Evolutionary conservation across 2,329 filamentous ascomycete species (phyloP).

Genomic region (Hirsutella minnesotensis): DNA sequence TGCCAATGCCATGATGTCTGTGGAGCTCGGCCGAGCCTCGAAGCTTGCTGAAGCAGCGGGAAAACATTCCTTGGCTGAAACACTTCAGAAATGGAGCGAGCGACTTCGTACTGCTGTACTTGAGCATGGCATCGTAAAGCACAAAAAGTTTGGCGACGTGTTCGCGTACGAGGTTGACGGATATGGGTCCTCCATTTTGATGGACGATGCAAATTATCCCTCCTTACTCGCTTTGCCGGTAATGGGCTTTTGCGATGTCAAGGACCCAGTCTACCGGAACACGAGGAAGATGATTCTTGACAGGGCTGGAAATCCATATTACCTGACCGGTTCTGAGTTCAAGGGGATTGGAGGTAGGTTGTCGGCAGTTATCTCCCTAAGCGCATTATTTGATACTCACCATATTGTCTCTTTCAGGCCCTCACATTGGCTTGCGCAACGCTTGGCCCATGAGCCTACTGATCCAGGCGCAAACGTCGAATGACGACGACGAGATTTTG

Average conservation of each 20-base stretch:
- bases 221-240: constrained; percentile 68
- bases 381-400: background rate
- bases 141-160: constrained; percentile 64
- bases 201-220: constrained; percentile 85
- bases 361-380: constrained; percentile 1
- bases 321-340: constrained; percentile 63
- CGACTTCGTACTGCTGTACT: constrained; percentile 66
- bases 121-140: constrained; percentile 70
- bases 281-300: constrained; percentile 69
- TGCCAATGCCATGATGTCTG: constrained; percentile 90
- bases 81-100: constrained; percentile 45
- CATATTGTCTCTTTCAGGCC: constrained; percentile 22
- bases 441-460: constrained; percentile 97
- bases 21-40: constrained; percentile 69
- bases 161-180: constrained; percentile 86
- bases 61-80: constrained; percentile 38
- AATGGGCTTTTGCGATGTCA: constrained; percentile 57
- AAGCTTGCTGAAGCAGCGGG: constrained; percentile 52
- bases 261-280: constrained; percentile 70
- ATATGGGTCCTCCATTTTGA: constrained; percentile 69
- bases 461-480: constrained; percentile 79
- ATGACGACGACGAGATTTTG: constrained; percentile 72
- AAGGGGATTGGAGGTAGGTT: constrained; percentile 72
- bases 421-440: constrained; percentile 69
- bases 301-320: constrained; percentile 78